These are phyloP conservation scores for Hymenoscyphus fraxineus DNA, from an alignment of 2,329 filamentous ascomycete genomes.

Conservation along the genomic window DNA sequence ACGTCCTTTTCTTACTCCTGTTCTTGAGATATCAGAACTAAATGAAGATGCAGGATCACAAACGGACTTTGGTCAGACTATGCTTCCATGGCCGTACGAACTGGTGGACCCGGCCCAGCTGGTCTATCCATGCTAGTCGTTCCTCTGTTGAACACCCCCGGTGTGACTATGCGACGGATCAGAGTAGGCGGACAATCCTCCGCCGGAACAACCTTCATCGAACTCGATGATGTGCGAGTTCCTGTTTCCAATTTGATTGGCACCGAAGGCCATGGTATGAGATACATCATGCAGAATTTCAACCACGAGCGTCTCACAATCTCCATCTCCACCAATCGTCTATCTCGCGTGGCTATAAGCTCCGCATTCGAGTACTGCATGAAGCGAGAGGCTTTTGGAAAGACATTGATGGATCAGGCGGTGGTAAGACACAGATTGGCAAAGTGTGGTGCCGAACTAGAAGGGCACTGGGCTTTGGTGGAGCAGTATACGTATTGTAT, in stretches of 20 bases:
- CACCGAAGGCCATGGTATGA: constrained; percentile 67
- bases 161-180: constrained; percentile 64
- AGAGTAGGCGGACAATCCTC: constrained; percentile 62
- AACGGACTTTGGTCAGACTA: constrained; percentile 70
- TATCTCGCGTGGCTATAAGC: constrained; percentile 56
- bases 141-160: constrained; percentile 62
- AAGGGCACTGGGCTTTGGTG: constrained; percentile 69
- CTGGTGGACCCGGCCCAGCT: constrained; percentile 56
- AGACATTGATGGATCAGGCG: constrained; percentile 67
- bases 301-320: constrained; percentile 73
- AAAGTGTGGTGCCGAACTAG: constrained; percentile 64
- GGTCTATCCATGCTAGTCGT: constrained; percentile 67
- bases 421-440: constrained; percentile 71
- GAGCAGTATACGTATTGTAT: constrained; percentile 69
- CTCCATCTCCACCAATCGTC: constrained; percentile 58
- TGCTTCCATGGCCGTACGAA: constrained; percentile 68
- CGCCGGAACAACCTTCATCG: constrained; percentile 71
- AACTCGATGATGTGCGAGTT: constrained; percentile 71
- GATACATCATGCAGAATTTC: constrained; percentile 74
- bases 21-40: background rate
- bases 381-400: constrained; percentile 65
- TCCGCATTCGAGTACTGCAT: constrained; percentile 60
- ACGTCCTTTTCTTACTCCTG: background rate
- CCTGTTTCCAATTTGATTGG: constrained; percentile 68
- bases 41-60: constrained; percentile 50